Evolutionary conservation across 805 yeast genomes (phyloP).

Genomic region (Candida hispaniensis): DNA sequence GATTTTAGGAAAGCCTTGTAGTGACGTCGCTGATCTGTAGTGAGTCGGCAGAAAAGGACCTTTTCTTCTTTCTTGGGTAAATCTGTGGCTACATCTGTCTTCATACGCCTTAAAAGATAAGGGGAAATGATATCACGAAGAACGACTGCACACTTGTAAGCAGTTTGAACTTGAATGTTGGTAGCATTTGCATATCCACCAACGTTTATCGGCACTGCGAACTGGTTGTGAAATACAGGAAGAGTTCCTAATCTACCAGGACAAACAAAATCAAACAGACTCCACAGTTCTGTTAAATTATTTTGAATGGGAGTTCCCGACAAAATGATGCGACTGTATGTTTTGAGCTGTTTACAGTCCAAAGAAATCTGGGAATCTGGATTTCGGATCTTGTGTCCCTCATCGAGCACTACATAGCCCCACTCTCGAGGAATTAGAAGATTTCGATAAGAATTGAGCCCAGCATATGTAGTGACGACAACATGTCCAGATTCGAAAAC

Average conservation of each 20-base stretch:
- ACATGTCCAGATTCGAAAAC: constrained; percentile 68
- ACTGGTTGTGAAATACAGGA: constrained; percentile 89
- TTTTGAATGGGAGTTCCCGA: constrained; percentile 98
- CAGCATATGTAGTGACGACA: constrained; percentile 83
- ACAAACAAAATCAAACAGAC: constrained; percentile 84
- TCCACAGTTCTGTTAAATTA: constrained; percentile 86
- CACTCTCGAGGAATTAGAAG: constrained; percentile 56
- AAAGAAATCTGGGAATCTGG: constrained; percentile 85
- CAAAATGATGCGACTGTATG: constrained; percentile 75
- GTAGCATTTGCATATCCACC: constrained; percentile 99
- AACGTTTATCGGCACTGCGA: constrained; percentile 81
- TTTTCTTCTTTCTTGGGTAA: constrained; percentile 87
- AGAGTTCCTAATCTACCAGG: constrained; percentile 93
- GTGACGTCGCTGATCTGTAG: constrained; percentile 60
- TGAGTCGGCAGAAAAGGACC: constrained; percentile 83
- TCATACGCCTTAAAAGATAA: constrained; percentile 73
- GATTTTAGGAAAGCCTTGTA: constrained; percentile 68
- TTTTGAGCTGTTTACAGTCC: constrained; percentile 70
- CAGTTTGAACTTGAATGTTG: constrained; percentile 90
- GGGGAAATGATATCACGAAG: constrained; percentile 83
- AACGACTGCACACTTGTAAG: constrained; percentile 90
- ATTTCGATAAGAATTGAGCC: constrained; percentile 58
- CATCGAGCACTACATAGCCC: constrained; percentile 89
- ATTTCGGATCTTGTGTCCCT: constrained; percentile 93
- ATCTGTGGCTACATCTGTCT: constrained; percentile 90